Evolutionary conservation across 78 protist species (phyloP).

Genomic region (Polysphondylium violaceum): DNA sequence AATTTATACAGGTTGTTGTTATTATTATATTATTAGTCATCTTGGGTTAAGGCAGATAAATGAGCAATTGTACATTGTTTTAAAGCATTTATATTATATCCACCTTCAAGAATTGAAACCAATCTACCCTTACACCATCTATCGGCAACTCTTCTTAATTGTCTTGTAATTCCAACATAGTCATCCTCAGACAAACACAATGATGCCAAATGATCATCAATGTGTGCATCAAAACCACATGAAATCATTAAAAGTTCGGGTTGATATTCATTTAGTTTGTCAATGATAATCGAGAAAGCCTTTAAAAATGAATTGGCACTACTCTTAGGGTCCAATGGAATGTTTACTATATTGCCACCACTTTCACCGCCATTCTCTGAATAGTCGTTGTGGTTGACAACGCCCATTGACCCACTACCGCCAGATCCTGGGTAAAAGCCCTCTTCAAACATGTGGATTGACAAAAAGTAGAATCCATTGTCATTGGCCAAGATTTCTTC

Average conservation of each 20-base stretch:
- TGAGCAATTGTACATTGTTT: conserved; percentile 78
- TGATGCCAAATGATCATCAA: conserved; percentile 62
- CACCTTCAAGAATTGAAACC: conserved; percentile 78
- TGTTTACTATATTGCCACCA: conserved; percentile 57
- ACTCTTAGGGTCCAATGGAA: conserved; percentile 67
- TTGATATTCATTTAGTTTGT: conserved; percentile 69
- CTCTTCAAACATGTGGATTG: conserved; percentile 76
- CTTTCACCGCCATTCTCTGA: background rate
- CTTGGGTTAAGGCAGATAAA: conserved; percentile 46
- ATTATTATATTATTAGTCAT: background rate
- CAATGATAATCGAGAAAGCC: conserved; percentile 60
- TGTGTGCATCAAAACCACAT: conserved; percentile 82
- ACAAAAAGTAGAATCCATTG: conserved; percentile 34
- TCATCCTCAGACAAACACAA: conserved; percentile 54
- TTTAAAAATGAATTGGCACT: conserved; percentile 56
- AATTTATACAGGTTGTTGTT: background rate
- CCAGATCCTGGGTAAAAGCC: conserved; percentile 68
- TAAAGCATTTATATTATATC: conserved; percentile 67
- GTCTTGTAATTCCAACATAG: conserved; percentile 53
- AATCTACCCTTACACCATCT: conserved; percentile 68
- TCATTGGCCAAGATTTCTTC: conserved; percentile 87
- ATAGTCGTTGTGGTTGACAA: background rate
- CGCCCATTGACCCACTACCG: conserved; percentile 37
- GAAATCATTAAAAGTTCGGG: conserved; percentile 73
- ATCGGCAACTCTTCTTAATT: conserved; percentile 52